Conservation (phyloP, 108 stramenopile species). For the Cyclotella baltica region DNA sequence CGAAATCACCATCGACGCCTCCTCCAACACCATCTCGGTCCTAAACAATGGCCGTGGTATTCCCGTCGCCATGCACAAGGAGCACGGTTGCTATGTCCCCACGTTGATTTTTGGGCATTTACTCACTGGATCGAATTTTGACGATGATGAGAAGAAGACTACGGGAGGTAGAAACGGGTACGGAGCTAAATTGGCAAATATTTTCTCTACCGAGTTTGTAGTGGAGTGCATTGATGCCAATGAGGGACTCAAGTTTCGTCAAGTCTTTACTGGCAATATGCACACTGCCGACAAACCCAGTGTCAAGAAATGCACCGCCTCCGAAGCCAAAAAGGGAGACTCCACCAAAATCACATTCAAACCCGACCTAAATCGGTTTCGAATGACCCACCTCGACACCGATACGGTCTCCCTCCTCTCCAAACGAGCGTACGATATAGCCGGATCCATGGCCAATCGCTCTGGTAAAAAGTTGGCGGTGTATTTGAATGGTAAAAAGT, state of each 20-base stretch:
- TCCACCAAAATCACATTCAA: constrained; percentile 97
- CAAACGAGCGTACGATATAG: constrained; percentile 99
- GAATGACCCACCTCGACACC: constrained; percentile 90
- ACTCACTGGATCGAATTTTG: constrained; percentile 93
- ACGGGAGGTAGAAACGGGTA: constrained; percentile 99
- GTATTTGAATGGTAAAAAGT: constrained; percentile 90
- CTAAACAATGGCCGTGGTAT: constrained; percentile 97
- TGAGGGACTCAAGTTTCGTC: constrained; percentile 79
- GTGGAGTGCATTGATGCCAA: constrained; percentile 90
- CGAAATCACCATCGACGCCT: constrained; percentile 85
- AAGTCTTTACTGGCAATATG: constrained; percentile 96
- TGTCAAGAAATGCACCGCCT: constrained; percentile 68
- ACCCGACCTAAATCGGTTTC: constrained; percentile 94
- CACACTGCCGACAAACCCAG: constrained; percentile 64
- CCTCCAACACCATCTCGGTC: constrained; percentile 89
- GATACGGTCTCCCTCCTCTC: constrained; percentile 92
- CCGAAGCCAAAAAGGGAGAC: constrained; percentile 87
- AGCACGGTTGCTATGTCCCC: constrained; percentile 90
- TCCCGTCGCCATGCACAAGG: constrained; percentile 84
- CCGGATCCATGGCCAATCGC: constrained; percentile 88
- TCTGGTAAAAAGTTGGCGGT: constrained; percentile 90
- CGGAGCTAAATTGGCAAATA: constrained; percentile 99
- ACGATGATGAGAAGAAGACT: constrained; percentile 97
- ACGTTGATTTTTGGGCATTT: constrained; percentile 90
- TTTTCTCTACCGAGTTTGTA: constrained; percentile 91